Conservation (phyloP, 768 basidiomycete genomes). For the Heimioporus sp. region DNA sequence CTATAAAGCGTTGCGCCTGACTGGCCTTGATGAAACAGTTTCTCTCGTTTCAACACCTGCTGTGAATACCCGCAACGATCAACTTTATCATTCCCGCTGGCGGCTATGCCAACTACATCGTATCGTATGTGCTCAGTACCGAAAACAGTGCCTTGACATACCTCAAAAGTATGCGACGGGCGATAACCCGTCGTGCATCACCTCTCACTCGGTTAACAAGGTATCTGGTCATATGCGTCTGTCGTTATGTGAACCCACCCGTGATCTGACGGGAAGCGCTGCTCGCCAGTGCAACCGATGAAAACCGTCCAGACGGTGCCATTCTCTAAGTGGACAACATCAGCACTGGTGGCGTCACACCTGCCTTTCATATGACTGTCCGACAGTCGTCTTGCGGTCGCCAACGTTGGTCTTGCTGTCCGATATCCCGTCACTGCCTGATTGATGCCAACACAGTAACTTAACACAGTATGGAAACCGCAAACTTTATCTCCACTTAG, state of each 20-base stretch:
- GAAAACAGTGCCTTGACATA: conserved; percentile 47
- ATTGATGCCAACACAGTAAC: conserved; percentile 33
- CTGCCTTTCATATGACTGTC: conserved; percentile 54
- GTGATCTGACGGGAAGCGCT: not conserved
- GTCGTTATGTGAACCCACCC: not conserved
- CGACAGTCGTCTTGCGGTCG: conserved; percentile 54
- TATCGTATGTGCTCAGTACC: conserved; percentile 60
- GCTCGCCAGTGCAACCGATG: conserved; percentile 54
- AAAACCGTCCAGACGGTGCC: conserved; percentile 37
- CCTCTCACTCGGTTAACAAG: conserved; percentile 52
- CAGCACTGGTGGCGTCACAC: conserved; percentile 48
- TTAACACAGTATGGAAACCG: conserved; percentile 56
- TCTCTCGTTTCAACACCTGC: too few relatives aligned
- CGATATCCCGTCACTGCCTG: too few relatives aligned
- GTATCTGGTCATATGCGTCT: conserved; percentile 56
- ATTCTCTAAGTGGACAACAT: conserved; percentile 47
- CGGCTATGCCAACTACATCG: conserved; percentile 59
- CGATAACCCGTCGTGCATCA: conserved; percentile 59
- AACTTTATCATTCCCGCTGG: conserved; percentile 68
- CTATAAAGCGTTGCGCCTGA: too few relatives aligned
- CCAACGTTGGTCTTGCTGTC: conserved; percentile 43
- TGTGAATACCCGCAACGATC: conserved; percentile 45
- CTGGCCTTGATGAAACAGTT: too few relatives aligned
- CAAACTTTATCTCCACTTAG: conserved; percentile 48
- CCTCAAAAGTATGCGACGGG: conserved; percentile 41